phyloP scores from a whole-genome alignment of 768 basidiomycete species.

The Leccinellum luteum region DNA sequence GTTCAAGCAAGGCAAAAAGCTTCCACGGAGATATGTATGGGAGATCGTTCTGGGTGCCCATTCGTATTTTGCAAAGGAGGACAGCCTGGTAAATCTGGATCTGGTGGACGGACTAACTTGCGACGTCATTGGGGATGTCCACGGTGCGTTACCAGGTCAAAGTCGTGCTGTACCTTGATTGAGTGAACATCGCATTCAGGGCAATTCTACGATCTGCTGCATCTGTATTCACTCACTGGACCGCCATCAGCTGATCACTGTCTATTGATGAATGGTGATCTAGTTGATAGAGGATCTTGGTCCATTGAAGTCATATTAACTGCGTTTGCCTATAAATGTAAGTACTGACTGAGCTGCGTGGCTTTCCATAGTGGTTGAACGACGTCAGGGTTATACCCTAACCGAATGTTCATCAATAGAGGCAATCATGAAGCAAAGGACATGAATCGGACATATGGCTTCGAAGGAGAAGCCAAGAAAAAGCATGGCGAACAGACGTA shows the following conservation, averaged over 20 bases:
- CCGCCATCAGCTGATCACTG: constrained; percentile 83
- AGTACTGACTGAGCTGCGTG: constrained; percentile 23
- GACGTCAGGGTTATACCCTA: constrained; percentile 83
- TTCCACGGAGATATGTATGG: constrained; percentile 90
- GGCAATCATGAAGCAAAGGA: constrained; percentile 97
- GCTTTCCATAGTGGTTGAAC: constrained; percentile 10
- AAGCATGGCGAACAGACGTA: constrained; percentile 96
- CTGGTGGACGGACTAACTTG: constrained; percentile 76
- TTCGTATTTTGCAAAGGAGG: constrained; percentile 69
- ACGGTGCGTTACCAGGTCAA: constrained; percentile 51
- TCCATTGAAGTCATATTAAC: constrained; percentile 90
- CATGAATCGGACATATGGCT: constrained; percentile 94
- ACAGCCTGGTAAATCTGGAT: constrained; percentile 74
- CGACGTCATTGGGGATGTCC: constrained; percentile 96
- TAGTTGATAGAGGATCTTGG: constrained; percentile 97
- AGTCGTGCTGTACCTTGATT: neutral
- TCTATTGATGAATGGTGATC: constrained; percentile 90
- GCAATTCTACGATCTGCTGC: constrained; percentile 92
- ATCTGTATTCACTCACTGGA: constrained; percentile 84
- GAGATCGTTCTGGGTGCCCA: constrained; percentile 91
- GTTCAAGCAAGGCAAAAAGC: constrained; percentile 93
- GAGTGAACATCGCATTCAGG: constrained; percentile 42
- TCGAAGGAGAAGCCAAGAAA: constrained; percentile 94
- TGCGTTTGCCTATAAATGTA: constrained; percentile 94
- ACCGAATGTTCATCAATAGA: constrained; percentile 87